A percentile compares a stretch with the other conserved stretches of the same genome.
Conservation (phyloP, 345 rosid species). For the Gynandropsis gynandra region DNA sequence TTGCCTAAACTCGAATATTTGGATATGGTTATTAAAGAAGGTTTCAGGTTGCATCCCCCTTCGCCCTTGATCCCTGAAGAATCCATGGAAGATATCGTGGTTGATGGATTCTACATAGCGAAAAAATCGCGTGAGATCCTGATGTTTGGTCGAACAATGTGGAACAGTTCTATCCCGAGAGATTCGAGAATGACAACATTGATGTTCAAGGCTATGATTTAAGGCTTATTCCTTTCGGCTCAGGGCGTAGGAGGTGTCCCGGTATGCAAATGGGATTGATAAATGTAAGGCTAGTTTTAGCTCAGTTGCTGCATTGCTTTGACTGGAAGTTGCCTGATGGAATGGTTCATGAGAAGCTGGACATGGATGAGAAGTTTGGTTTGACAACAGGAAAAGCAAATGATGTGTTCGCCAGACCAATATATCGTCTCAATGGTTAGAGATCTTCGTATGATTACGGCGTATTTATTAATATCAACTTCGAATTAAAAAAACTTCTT, state of each 20-base stretch:
- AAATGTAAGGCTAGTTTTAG: background rate
- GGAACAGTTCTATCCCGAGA: constrained; percentile 7
- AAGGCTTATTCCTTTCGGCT: constrained; percentile 13
- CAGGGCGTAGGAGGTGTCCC: constrained; percentile 11
- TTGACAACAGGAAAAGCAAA: background rate
- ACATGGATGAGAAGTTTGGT: constrained; percentile 14
- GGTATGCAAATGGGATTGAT: background rate
- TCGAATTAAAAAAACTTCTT: no score
- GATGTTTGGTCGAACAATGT: constrained; percentile 15
- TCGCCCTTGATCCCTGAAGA: constrained; percentile 17
- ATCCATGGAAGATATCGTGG: constrained; percentile 11
- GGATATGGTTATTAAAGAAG: constrained; percentile 15
- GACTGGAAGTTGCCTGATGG: constrained; percentile 19
- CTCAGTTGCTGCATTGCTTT: constrained; percentile 17
- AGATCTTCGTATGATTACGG: no score
- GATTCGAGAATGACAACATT: background rate
- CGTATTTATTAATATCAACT: no score
- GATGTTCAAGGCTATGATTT: constrained; percentile 11
- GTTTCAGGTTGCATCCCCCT: constrained; percentile 6
- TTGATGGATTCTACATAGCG: constrained; percentile 20
- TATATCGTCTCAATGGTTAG: background rate
- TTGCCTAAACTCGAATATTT: constrained; percentile 11
- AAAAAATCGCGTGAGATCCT: constrained; percentile 19
- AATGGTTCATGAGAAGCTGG: constrained; percentile 5
- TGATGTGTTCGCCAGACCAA: constrained; percentile 7